These are phyloP conservation scores for Spirogloea muscicola DNA, from an alignment of 139 green algal genomes.

Conservation along the genomic window DNA sequence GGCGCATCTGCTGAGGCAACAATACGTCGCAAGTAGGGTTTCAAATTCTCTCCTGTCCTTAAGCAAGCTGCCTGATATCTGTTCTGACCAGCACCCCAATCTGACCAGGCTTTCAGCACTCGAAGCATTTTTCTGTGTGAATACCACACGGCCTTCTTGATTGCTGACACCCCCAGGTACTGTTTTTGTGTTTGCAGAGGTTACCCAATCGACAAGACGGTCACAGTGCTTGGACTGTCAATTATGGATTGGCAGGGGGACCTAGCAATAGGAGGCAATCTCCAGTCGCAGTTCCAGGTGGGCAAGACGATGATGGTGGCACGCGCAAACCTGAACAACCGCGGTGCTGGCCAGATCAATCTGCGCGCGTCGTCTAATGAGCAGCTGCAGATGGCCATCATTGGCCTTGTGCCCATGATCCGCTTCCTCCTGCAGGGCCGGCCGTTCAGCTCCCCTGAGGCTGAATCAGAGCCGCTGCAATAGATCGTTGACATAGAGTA, in stretches of 20 bases:
- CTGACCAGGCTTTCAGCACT: too few species aligned
- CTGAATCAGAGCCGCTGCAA: too few species aligned
- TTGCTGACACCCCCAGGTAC: too few species aligned
- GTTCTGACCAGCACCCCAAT: too few species aligned
- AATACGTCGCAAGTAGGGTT: slow-evolving; percentile 1
- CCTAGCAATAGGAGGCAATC: slow-evolving; percentile 61
- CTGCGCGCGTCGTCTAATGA: slow-evolving; percentile 57
- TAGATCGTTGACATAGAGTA: too few species aligned
- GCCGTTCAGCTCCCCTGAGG: neutral
- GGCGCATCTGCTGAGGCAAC: slow-evolving; percentile 46
- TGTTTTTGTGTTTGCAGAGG: too few species aligned
- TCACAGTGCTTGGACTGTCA: slow-evolving; percentile 44
- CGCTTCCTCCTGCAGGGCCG: slow-evolving; percentile 30
- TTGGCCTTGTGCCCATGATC: slow-evolving; percentile 50
- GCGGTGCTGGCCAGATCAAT: slow-evolving; percentile 51
- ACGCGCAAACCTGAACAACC: slow-evolving; percentile 49
- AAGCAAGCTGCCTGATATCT: too few species aligned
- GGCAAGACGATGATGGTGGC: slow-evolving; percentile 47
- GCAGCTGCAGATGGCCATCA: slow-evolving; percentile 44
- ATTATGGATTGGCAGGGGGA: slow-evolving; percentile 66
- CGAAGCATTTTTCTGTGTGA: too few species aligned
- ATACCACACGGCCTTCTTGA: too few species aligned
- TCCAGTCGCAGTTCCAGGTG: slow-evolving; percentile 50
- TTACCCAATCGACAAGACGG: slow-evolving; percentile 36
- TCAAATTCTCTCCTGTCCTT: too few species aligned